Conservation (phyloP, 2,329 filamentous ascomycete species). For the Curvularia sp. region DNA sequence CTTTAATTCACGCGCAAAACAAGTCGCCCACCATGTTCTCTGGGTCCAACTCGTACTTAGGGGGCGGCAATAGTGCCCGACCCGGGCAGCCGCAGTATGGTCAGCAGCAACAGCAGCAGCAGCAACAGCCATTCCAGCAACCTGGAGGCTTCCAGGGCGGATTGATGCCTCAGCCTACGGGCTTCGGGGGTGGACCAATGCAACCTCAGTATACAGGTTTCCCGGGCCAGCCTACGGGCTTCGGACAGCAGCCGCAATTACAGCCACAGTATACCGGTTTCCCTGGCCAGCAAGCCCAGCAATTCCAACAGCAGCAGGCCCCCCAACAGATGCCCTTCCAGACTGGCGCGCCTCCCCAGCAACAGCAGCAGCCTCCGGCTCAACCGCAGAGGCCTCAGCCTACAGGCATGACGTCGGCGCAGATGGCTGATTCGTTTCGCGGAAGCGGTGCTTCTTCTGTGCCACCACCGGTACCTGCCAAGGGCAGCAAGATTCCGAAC, state of each 20-base stretch:
- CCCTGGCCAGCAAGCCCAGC: conserved; percentile 52
- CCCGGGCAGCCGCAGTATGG: conserved; percentile 63
- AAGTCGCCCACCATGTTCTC: conserved; percentile 75
- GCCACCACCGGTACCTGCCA: conserved; percentile 68
- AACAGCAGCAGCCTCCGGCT: conserved; percentile 62
- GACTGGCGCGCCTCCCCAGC: conserved; percentile 60
- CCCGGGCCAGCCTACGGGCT: conserved; percentile 55
- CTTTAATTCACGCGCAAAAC: conserved; percentile 28
- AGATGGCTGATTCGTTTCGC: conserved; percentile 70
- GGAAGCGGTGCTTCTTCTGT: conserved; percentile 48
- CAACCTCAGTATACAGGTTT: conserved; percentile 59
- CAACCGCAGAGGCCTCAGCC: conserved; percentile 60
- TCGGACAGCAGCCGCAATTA: conserved; percentile 55
- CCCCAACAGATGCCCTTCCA: conserved; percentile 55
- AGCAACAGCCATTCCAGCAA: conserved; percentile 60
- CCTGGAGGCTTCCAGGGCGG: conserved; percentile 60
- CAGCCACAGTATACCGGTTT: conserved; percentile 57
- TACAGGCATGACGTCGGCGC: conserved; percentile 66
- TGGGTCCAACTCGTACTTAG: conserved; percentile 84
- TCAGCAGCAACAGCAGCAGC: conserved; percentile 57
- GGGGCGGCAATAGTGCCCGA: conserved; percentile 76
- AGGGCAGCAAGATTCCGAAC: conserved; percentile 82
- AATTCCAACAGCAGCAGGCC: conserved; percentile 61
- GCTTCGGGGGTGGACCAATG: conserved; percentile 58
- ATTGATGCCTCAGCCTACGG: conserved; percentile 60